Percentiles rank a stretch among this genome's conserved stretches.
Evolutionary conservation across 2,329 filamentous ascomycete genomes (phyloP).

Genomic region (Neospermospora avenae): DNA sequence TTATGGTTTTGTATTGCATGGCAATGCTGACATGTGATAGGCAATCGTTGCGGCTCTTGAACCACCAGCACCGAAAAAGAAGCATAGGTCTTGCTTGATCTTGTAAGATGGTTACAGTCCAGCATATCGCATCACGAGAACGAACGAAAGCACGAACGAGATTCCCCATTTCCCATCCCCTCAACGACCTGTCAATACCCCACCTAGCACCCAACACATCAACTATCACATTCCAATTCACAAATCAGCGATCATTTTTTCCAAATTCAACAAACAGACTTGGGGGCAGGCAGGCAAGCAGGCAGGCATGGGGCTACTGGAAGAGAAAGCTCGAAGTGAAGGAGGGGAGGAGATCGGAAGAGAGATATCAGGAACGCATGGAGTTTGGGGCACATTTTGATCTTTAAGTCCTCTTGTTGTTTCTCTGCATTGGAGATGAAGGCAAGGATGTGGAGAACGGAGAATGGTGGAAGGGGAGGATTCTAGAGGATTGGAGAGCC

Average conservation of each 20-base stretch:
- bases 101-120: slow-evolving; percentile 44
- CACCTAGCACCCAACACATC: background rate
- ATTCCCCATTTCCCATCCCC: background rate
- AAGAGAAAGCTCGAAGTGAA: background rate
- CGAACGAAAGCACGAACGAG: background rate
- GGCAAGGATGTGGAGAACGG: background rate
- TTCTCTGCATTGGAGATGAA: background rate
- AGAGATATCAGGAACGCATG: background rate
- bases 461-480: background rate
- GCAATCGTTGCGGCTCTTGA: slow-evolving; percentile 95
- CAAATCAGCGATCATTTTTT: background rate
- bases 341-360: background rate
- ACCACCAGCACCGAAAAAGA: slow-evolving; percentile 80
- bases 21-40: slow-evolving; percentile 43
- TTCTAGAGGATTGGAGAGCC: background rate
- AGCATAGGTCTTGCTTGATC: slow-evolving; percentile 65
- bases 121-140: background rate
- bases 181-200: slow-evolving; percentile 1
- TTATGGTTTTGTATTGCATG: background rate
- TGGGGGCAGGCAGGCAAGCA: background rate
- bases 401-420: background rate
- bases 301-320: background rate
- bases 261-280: background rate
- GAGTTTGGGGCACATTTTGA: slow-evolving; percentile 3
- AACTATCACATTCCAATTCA: background rate